Evolutionary conservation across 1,139 yeast genomes (phyloP), one percentile per base, ranked within the genome.

Genomic region (Kodamaea arcana): DNA sequence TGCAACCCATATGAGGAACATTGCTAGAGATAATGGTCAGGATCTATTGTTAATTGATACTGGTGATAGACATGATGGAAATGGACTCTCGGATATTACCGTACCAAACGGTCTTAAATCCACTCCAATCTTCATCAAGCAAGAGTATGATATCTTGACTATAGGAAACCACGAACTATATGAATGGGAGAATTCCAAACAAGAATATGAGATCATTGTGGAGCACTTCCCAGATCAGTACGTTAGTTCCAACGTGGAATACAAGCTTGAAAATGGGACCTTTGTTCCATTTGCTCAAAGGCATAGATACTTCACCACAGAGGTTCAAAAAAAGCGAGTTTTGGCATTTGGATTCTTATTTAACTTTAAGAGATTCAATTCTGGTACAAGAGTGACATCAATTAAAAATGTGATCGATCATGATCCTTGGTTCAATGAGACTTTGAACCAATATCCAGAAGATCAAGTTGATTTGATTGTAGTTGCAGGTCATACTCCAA

Each of bases 1-100:
- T 50, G 61, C 78, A 1, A 47, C 57, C 11, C 77, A 75, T 36
- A 56, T 86, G 53, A 60, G 65, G 28, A 50, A 50, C 0, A 52
- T 60, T 16, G 78, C 87, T 0, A 66, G 65, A 23, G 50, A 50
- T 0, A 47, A 60, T 3, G 69, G 71, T 2, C 75, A 68, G 24
- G 97, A 92, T 51, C 53, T 92, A 21, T 47, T 92, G 6, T 48
- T 88, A 2, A 72, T 92, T 2, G 98, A 92, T 53, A 78, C 94
- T 1, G 98, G 98, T 7, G 98, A 92, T 58, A 78, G 87, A 42
- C 95, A 86, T 48, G 97, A 92, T 56, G 98, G 98, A 1, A 88
- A 87, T 52, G 98, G 97, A 1, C 59, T 82, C 15, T 74, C 88
- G 30, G 97, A 90, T 58, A 81, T 83, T 9, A 82, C 95, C 0